Evolutionary conservation across 768 basidiomycete species (phyloP).

Genomic region (Naganishia kalamii): DNA sequence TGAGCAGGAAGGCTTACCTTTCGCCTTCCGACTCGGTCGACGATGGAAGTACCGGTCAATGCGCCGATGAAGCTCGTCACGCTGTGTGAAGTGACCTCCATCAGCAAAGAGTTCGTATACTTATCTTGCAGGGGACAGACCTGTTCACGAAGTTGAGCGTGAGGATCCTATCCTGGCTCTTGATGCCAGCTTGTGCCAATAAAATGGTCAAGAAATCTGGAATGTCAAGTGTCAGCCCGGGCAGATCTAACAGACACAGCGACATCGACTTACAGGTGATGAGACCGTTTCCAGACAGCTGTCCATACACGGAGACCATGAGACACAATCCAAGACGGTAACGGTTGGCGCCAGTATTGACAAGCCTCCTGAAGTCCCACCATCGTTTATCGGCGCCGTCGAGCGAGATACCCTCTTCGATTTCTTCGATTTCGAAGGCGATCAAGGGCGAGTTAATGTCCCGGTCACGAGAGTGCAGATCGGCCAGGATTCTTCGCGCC

Average conservation of each 20-base stretch:
- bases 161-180: slow-evolving; percentile 41
- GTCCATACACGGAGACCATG: slow-evolving; percentile 52
- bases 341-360: slow-evolving; percentile 51
- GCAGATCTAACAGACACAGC: background rate
- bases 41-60: slow-evolving; percentile 47
- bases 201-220: slow-evolving; percentile 43
- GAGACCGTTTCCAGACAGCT: slow-evolving; percentile 52
- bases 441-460: slow-evolving; percentile 54
- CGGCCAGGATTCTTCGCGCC: slow-evolving; percentile 52
- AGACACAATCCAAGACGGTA: slow-evolving; percentile 55
- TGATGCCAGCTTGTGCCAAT: slow-evolving; percentile 44
- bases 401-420: slow-evolving; percentile 53
- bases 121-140: slow-evolving; percentile 29
- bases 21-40: slow-evolving; percentile 54
- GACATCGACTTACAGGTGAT: slow-evolving; percentile 44
- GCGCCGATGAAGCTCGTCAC: slow-evolving; percentile 52
- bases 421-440: slow-evolving; percentile 54
- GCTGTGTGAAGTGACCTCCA: background rate
- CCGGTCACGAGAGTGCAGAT: slow-evolving; percentile 52
- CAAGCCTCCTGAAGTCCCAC: slow-evolving; percentile 57
- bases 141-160: slow-evolving; percentile 54
- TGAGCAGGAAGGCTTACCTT: slow-evolving; percentile 24
- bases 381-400: slow-evolving; percentile 48
- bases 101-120: background rate
- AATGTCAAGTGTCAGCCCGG: slow-evolving; percentile 18